Base-by-base conservation (phyloP, 2,329 filamentous ascomycete species). In the Calonectria leucothoes region DNA sequence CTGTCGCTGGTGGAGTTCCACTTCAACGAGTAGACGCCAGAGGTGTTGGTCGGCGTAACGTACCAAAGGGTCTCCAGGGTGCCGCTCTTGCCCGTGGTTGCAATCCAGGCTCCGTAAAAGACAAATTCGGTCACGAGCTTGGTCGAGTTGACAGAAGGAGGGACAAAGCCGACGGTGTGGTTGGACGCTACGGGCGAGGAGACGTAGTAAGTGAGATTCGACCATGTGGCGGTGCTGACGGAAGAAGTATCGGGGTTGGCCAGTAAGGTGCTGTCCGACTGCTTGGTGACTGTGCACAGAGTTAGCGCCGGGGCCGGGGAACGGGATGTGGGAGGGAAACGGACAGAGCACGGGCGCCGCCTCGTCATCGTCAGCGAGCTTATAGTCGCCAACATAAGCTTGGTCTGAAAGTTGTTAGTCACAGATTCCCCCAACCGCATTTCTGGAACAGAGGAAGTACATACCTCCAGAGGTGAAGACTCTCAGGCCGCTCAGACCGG, bases 21-120 rank as follows among this genome's bases (percentile, higher is more conserved):
- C 65, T 67, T 67, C 65, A 67, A 45, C 49, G 65, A 57, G 65
- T 67, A 67, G 49, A 67, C 20, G 33, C 65, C 65, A 6, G n/a
- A 12, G 3, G 37, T 59, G 15, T 67, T 51, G 10, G 65, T 67
- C 48, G 65, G 37, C 37, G 65, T 67, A 4, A 59, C 65, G 35
- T 67, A 67, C 65, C 65, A 67, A 2, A 67, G 51, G 27, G 49
- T 67, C 27, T 67, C 35, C 12, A 67, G 27, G 14, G 35, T n/a
- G 51, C 65, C 65, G 65, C 45, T 59, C 48, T 31, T 17, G 33
- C 35, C 65, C 4, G 23, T 23, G 25, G 51, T 59, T 33, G 65
- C 65, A 31, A 67, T 67, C 65, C 65, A 67, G 27, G 65, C 49
- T 39, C 65, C 65, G 29, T 67, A 67, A 33, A 67, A 67, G 27